Conservation (phyloP, 2,329 filamentous ascomycete species). For the Aspergillus oerlinghausenensis region DNA sequence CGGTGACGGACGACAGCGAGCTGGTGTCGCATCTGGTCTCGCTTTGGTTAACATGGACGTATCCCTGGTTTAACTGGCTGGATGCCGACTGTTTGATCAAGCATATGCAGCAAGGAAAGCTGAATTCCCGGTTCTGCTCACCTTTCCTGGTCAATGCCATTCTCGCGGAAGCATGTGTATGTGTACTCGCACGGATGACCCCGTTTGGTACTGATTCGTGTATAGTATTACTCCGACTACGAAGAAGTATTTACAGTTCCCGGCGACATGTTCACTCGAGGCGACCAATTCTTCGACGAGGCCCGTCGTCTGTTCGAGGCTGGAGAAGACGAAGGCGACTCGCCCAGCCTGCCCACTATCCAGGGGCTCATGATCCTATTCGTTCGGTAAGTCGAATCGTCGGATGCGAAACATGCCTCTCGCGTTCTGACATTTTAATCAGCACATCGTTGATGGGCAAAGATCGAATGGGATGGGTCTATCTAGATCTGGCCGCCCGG, state of each 20-base stretch:
- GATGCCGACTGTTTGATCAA: conserved; percentile 26
- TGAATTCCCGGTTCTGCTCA: conserved; percentile 27
- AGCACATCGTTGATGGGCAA: conserved; percentile 27
- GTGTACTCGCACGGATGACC: conserved; percentile 5
- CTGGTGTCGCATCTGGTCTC: conserved; percentile 32
- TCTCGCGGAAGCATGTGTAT: conserved; percentile 29
- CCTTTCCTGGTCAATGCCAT: conserved; percentile 35
- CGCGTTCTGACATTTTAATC: background rate
- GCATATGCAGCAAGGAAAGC: conserved; percentile 24
- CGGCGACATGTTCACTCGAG: conserved; percentile 19
- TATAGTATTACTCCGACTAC: conserved; percentile 22
- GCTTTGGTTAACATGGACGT: conserved; percentile 31
- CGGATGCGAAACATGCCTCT: background rate
- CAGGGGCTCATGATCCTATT: conserved; percentile 24
- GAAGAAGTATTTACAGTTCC: conserved; percentile 23
- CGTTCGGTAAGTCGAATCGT: conserved; percentile 13
- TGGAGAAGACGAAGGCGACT: conserved; percentile 19
- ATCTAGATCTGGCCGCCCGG: conserved; percentile 19
- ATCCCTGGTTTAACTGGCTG: conserved; percentile 27
- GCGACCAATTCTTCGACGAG: conserved; percentile 28
- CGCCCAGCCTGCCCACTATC: conserved; percentile 22
- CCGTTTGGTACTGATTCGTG: background rate
- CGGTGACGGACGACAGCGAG: conserved; percentile 27
- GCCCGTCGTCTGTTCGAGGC: conserved; percentile 23
- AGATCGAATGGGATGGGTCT: conserved; percentile 26